Conservation (phyloP, 805 yeast species). For the Candida railenensis region DNA sequence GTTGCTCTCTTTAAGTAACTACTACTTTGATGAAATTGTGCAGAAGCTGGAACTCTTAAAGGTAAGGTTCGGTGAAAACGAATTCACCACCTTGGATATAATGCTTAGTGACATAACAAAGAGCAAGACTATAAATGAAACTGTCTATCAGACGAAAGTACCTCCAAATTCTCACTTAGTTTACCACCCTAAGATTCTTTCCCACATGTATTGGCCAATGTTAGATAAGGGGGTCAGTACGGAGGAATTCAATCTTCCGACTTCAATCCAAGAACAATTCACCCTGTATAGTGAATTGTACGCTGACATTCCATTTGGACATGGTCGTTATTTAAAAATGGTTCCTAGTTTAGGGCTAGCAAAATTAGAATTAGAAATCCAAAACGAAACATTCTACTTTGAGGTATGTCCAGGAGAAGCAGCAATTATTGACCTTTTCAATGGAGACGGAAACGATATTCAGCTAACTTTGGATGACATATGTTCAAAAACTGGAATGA, state of each 20-base stretch:
- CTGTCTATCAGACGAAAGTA: constrained; percentile 19
- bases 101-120: constrained; percentile 75
- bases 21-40: constrained; percentile 38
- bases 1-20: constrained; percentile 45
- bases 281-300: constrained; percentile 45
- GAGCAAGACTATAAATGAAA: constrained; percentile 47
- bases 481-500: constrained; percentile 38
- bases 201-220: constrained; percentile 81
- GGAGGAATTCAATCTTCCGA: constrained; percentile 52
- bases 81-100: constrained; percentile 70
- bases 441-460: constrained; percentile 21
- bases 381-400: constrained; percentile 17
- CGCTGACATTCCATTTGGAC: constrained; percentile 48
- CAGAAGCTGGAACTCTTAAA: constrained; percentile 54
- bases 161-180: constrained; percentile 13
- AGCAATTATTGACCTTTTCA: constrained; percentile 53
- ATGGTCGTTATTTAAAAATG: constrained; percentile 63
- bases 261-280: constrained; percentile 37
- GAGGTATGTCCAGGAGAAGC: constrained; percentile 72
- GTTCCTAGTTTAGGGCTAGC: constrained; percentile 63
- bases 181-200: constrained; percentile 62
- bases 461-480: constrained; percentile 34
- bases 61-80: constrained; percentile 62
- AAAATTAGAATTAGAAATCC: constrained; percentile 49
- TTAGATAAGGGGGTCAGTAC: constrained; percentile 28